Evolutionary conservation across 169 alveolate genomes (phyloP).

Genomic region (Fabrea salina): DNA sequence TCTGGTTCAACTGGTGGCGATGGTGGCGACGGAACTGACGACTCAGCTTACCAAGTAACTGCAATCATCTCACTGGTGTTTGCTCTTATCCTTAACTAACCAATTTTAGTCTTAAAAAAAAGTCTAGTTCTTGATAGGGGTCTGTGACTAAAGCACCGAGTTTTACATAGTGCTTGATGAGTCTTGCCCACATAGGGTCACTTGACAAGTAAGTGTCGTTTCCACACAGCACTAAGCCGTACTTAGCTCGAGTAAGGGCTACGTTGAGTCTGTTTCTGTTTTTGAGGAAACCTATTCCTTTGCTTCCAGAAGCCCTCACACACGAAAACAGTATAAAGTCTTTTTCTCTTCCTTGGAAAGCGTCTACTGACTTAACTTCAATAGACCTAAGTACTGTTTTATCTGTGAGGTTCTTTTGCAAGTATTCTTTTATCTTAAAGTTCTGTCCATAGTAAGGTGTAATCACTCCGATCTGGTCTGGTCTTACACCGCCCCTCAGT

Average conservation of each 20-base stretch:
- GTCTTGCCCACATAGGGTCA: background rate
- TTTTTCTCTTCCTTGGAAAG: constrained; percentile 98
- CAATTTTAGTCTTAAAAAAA: no score
- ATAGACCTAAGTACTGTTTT: constrained; percentile 55
- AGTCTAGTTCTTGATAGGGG: no score
- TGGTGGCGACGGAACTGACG: no score
- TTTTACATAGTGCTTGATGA: background rate
- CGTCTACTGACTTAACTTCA: constrained; percentile 97
- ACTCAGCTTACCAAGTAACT: no score
- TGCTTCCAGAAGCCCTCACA: constrained; percentile 45
- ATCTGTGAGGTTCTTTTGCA: constrained; percentile 20
- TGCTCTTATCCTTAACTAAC: no score
- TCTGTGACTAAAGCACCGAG: background rate
- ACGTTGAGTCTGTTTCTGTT: constrained; percentile 86
- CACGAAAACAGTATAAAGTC: constrained; percentile 85
- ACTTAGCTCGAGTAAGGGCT: constrained; percentile 81
- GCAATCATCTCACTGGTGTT: no score
- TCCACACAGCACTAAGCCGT: constrained; percentile 76
- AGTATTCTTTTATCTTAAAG: background rate
- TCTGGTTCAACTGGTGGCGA: no score
- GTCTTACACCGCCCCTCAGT: no score
- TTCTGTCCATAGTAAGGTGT: background rate
- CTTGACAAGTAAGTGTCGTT: constrained; percentile 44
- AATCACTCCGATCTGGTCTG: background rate
- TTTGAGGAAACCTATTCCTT: constrained; percentile 65